These are phyloP conservation scores for Pythium aristosporum DNA, from an alignment of 352 stramenopile genomes.

Conservation along the genomic window DNA sequence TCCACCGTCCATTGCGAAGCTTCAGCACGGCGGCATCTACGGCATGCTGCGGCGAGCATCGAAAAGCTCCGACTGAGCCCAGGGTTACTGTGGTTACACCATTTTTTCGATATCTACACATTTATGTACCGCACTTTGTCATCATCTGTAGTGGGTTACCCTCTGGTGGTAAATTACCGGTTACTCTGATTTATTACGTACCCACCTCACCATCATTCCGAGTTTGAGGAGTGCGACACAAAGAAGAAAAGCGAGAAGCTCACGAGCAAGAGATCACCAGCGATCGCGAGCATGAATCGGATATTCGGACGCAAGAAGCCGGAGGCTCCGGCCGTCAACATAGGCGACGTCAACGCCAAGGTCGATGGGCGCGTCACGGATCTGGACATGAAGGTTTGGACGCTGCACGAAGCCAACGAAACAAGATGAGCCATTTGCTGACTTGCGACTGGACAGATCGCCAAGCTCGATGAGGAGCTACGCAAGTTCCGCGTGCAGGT, in stretches of 20 bases:
- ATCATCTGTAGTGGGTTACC: background rate
- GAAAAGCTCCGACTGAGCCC: slow-evolving; percentile 8
- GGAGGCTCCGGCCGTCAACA: slow-evolving; percentile 68
- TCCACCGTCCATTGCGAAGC: slow-evolving; percentile 38
- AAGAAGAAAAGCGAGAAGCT: slow-evolving; percentile 2
- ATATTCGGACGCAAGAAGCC: slow-evolving; percentile 88
- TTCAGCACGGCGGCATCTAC: slow-evolving; percentile 74
- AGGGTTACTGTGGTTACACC: background rate
- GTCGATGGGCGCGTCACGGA: slow-evolving; percentile 75
- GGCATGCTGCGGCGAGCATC: slow-evolving; percentile 48
- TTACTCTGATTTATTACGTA: slow-evolving; percentile 1
- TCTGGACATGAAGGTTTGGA: slow-evolving; percentile 73
- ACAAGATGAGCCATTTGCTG: background rate
- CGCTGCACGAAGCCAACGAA: background rate
- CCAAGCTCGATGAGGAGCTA: slow-evolving; percentile 79
- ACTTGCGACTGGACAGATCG: slow-evolving; percentile 43
- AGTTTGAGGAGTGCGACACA: background rate
- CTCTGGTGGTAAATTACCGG: background rate
- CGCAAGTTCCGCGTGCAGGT: slow-evolving; percentile 79
- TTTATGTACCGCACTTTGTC: background rate
- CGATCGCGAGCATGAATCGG: slow-evolving; percentile 52
- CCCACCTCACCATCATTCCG: slow-evolving; percentile 4
- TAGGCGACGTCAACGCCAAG: slow-evolving; percentile 72
- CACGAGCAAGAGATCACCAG: slow-evolving; percentile 12
- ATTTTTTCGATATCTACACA: background rate